Base-by-base conservation (phyloP, 306 rosid species). In the Oxytropis ochrocephala region DNA sequence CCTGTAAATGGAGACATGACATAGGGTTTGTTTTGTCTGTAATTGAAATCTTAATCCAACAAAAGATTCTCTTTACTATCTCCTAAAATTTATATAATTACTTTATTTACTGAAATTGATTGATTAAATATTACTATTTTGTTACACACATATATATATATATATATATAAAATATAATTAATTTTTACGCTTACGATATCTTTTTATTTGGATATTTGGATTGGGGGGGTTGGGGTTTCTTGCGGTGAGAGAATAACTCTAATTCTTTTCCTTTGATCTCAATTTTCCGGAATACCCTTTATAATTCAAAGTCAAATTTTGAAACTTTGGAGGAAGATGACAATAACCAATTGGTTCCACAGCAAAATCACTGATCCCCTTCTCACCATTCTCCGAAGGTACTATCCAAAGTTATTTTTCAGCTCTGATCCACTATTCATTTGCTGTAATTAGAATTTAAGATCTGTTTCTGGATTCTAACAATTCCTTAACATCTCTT, bases 381-480 rank as follows among this genome's bases (percentile, higher is more conserved):
- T 92, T 53, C 51, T 80, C 53, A 58, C 79, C 64, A 89, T 92
- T 70, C 80, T 92, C 53, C 91, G 85, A 62, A 86, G 92, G 98
- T 92, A 39, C 24, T 59, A 5, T 60, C 59, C 64, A 12, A 69
- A n/a, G n/a, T n/a, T 24, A 16, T 16, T 13, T 36, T 43, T 30
- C 58, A 17, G 49, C 52, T 50, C 4, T 29, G 4, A 4, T 50
- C 38, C 17, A 29, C 17, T 69, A 33, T 42, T 76, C 72, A 32
- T 63, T 6, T 29, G 32, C 62, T 11, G 13, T 63, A 12, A 24
- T 18, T 24, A 39, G 11, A 11, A 44, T 35, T 55, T 19, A 59
- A 21, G 56, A 65, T 72, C 65, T 56, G 55, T 57, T 65, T 72
- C 8, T 66, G 51, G 33, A n/a, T 39, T 32, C 54, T 39, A 32